phyloP scores from a whole-genome alignment of 176 grass and related monocot genomes.

The Aechmea fasciata region DNA sequence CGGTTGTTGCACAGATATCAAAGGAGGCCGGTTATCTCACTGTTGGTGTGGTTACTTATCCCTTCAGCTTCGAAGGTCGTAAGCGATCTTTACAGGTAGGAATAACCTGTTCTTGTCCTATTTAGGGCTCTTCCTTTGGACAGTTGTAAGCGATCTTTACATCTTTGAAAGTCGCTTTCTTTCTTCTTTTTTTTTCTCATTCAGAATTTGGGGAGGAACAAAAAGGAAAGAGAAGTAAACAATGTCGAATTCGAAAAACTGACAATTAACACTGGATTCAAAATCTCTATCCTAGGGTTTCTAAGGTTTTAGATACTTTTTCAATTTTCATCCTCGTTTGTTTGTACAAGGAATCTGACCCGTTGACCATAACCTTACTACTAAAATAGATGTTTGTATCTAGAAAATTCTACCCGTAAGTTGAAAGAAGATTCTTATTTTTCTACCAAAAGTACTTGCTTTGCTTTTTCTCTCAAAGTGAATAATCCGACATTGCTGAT shows the following conservation, averaged over 20 bases:
- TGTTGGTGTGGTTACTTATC: conserved; percentile 91
- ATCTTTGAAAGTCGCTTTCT: too few relatives aligned
- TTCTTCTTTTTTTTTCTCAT: too few relatives aligned
- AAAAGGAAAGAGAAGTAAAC: too few relatives aligned
- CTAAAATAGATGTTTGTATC: neutral
- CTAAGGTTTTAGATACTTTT: neutral
- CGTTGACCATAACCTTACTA: neutral
- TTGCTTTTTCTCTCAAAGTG: neutral
- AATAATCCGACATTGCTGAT: neutral
- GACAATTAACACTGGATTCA: neutral
- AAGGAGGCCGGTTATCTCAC: conserved; percentile 97
- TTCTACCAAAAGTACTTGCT: too few relatives aligned
- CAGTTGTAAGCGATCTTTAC: too few relatives aligned
- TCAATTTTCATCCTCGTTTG: neutral
- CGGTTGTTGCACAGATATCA: conserved; percentile 96
- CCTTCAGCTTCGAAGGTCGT: conserved; percentile 91
- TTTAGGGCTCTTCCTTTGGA: neutral
- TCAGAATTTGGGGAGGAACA: too few relatives aligned
- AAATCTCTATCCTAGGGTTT: neutral
- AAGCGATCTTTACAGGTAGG: conserved; percentile 93
- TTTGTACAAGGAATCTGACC: neutral
- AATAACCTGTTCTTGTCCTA: neutral
- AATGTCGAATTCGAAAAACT: too few relatives aligned
- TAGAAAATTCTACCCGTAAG: neutral
- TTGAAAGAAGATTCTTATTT: neutral